Conservation (phyloP, 129 eudicot species). For the Saposhnikovia divaricata region DNA sequence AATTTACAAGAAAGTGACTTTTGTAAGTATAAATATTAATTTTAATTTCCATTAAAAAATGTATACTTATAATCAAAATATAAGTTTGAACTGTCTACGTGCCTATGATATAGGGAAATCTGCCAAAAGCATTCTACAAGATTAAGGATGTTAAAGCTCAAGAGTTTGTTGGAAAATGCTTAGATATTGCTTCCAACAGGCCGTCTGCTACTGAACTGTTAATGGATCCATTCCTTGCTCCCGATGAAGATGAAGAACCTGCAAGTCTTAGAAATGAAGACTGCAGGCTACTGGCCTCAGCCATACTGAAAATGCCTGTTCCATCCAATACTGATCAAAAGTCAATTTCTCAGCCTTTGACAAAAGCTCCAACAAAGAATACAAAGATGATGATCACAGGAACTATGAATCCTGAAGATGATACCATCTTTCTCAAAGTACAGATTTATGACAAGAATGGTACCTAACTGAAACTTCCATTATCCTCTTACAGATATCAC, state of each 20-base stretch:
- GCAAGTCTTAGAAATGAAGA: not conserved
- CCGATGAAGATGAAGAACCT: constrained; percentile 20
- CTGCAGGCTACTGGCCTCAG: constrained; percentile 10
- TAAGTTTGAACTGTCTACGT: not conserved
- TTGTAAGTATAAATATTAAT: constrained; percentile 28
- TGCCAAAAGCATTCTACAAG: constrained; percentile 48
- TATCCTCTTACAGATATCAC: not conserved
- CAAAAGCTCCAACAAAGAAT: constrained; percentile 17
- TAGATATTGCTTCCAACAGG: constrained; percentile 51
- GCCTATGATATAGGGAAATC: constrained; percentile 13
- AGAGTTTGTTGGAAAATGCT: constrained; percentile 69
- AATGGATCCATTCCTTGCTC: constrained; percentile 62
- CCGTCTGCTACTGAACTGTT: constrained; percentile 66
- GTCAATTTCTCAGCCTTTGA: constrained; percentile 9
- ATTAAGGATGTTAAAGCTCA: constrained; percentile 62
- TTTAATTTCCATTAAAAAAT: not conserved
- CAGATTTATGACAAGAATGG: constrained; percentile 58
- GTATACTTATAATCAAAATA: not conserved
- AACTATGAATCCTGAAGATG: constrained; percentile 61
- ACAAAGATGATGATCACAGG: constrained; percentile 80
- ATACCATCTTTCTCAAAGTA: constrained; percentile 68
- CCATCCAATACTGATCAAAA: not conserved
- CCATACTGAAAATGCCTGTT: constrained; percentile 14
- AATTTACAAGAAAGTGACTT: constrained; percentile 84
- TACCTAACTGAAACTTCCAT: constrained; percentile 12